Percentiles rank a stretch among this genome's conserved stretches.
phyloP scores from a whole-genome alignment of 2,329 filamentous ascomycete species.

The Fusarium devonianum region DNA sequence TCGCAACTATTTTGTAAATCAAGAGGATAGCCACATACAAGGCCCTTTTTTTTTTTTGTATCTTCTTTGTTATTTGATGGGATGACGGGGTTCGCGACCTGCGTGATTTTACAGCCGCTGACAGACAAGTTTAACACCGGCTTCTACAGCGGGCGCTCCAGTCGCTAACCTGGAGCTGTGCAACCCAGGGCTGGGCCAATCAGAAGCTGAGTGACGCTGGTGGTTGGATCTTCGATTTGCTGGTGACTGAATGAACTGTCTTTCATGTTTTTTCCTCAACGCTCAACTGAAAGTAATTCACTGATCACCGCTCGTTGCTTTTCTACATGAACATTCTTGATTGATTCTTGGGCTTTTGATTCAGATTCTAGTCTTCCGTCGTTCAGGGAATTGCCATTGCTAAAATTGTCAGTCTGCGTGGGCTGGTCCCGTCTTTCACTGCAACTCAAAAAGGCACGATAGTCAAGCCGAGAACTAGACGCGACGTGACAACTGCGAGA shows the following conservation, averaged over 20 bases:
- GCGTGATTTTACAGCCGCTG: too few species aligned
- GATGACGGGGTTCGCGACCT: too few species aligned
- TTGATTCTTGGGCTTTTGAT: too few species aligned
- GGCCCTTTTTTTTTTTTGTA: too few species aligned
- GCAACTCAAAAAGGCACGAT: neutral
- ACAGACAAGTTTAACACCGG: neutral
- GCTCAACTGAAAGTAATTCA: neutral
- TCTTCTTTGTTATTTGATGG: too few species aligned
- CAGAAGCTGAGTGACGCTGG: neutral
- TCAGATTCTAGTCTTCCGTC: neutral
- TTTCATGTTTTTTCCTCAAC: neutral
- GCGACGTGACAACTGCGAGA: neutral
- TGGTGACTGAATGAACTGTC: too few species aligned
- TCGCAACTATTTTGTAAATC: too few species aligned
- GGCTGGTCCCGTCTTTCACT: neutral
- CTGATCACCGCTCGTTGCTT: neutral
- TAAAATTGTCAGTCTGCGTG: neutral
- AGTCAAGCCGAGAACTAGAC: neutral
- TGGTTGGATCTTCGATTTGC: neutral
- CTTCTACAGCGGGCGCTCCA: neutral
- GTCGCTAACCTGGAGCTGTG: neutral
- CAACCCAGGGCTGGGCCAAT: neutral
- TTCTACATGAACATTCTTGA: neutral
- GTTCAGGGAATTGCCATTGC: neutral
- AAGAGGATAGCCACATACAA: too few species aligned